phyloP scores from a whole-genome alignment of 768 basidiomycete species.

The Auricularia sp. region DNA sequence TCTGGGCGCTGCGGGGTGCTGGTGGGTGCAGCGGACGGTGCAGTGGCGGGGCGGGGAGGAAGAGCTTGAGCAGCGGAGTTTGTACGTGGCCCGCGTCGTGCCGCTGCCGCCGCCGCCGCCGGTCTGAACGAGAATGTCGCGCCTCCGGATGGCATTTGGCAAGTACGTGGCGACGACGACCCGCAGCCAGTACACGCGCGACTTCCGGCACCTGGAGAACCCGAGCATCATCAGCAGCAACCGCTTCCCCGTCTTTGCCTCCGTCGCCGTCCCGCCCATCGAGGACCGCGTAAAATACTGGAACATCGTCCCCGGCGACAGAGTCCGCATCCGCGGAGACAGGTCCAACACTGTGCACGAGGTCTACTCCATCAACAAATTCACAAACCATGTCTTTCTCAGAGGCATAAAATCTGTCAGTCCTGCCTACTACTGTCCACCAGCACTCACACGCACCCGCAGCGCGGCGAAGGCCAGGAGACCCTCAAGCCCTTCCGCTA shows the following conservation, averaged over 20 bases:
- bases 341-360: slow-evolving; percentile 49
- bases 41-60: not conserved
- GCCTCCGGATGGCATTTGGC: not conserved
- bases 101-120: not conserved
- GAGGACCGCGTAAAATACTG: slow-evolving; percentile 72
- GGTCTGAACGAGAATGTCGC: not conserved
- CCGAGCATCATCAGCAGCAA: slow-evolving; percentile 40
- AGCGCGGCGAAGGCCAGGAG: slow-evolving; percentile 16
- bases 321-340: slow-evolving; percentile 60
- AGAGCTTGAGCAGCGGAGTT: not conserved
- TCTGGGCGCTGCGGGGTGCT: too few species aligned
- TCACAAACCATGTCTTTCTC: slow-evolving; percentile 59
- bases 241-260: slow-evolving; percentile 25
- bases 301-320: slow-evolving; percentile 83
- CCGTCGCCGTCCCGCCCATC: slow-evolving; percentile 36
- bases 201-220: slow-evolving; percentile 55
- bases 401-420: slow-evolving; percentile 30
- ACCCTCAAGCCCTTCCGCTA: slow-evolving; percentile 54
- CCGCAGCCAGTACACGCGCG: slow-evolving; percentile 27
- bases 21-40: not conserved
- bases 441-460: slow-evolving; percentile 20
- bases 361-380: slow-evolving; percentile 62
- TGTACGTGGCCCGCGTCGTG: too few species aligned
- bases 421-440: slow-evolving; percentile 19
- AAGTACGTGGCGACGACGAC: not conserved